phyloP scores from a whole-genome alignment of 345 rosid genomes.

The Trapa incisa region DNA sequence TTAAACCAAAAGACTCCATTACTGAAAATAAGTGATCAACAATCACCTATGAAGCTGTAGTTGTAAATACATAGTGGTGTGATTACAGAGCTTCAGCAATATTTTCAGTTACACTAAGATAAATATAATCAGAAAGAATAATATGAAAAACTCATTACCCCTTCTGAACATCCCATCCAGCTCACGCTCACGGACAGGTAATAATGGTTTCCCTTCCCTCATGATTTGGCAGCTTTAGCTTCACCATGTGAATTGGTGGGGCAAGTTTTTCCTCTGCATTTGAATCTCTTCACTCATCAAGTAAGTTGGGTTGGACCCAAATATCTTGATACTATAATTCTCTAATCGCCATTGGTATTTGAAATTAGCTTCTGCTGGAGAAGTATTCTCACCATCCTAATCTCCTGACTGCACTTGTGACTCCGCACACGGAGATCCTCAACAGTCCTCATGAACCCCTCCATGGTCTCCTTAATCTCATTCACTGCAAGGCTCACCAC shows the following conservation, averaged over 20 bases:
- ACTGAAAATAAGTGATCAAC: not conserved
- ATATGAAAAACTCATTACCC: not conserved
- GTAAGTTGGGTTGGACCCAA: not conserved
- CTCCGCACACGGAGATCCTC: conserved; percentile 59
- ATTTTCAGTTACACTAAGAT: not conserved
- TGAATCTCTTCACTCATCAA: not conserved
- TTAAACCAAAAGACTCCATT: not conserved
- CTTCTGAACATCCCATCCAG: not conserved
- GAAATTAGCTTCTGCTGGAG: conserved; percentile 46
- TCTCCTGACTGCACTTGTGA: conserved; percentile 43
- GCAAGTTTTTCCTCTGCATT: not conserved
- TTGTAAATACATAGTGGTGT: not conserved
- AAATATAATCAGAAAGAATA: not conserved
- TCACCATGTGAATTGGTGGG: not conserved
- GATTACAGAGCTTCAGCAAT: not conserved
- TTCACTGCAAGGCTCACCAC: conserved; percentile 51
- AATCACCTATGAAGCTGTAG: not conserved
- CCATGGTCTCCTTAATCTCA: conserved; percentile 70
- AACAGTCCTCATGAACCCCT: conserved; percentile 33
- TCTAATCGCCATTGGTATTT: conserved; percentile 13
- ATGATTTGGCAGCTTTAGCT: not conserved
- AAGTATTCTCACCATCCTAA: conserved; percentile 53
- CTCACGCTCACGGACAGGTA: not conserved
- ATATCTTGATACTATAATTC: not conserved
- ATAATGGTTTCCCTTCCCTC: not conserved